Percentiles rank a stretch among this genome's conserved stretches.
These are phyloP conservation scores for Adenanthera pavonina DNA, from an alignment of 306 rosid species.

Conservation along the genomic window DNA sequence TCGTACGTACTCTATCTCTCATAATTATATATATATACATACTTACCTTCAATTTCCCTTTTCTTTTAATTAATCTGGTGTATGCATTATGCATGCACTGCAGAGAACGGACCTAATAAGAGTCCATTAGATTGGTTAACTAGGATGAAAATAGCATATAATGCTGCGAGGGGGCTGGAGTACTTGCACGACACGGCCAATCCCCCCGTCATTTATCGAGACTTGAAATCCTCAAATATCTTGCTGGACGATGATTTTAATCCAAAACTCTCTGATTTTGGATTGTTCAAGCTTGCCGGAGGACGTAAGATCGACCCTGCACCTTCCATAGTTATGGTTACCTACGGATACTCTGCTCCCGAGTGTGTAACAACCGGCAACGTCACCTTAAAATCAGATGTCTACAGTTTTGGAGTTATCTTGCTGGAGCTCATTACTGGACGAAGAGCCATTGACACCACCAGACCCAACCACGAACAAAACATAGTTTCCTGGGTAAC, in stretches of 20 bases:
- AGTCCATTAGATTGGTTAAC: slow-evolving; percentile 71
- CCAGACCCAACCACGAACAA: slow-evolving; percentile 71
- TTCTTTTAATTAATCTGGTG: too few relatives aligned
- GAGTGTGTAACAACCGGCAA: slow-evolving; percentile 73
- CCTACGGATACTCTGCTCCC: slow-evolving; percentile 89
- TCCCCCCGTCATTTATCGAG: slow-evolving; percentile 77
- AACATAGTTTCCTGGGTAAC: slow-evolving; percentile 90
- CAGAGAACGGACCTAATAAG: slow-evolving; percentile 51
- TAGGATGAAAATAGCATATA: slow-evolving; percentile 75
- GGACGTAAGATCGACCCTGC: slow-evolving; percentile 56
- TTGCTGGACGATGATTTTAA: slow-evolving; percentile 64
- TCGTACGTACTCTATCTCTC: slow-evolving; percentile 53
- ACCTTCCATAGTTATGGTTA: slow-evolving; percentile 80
- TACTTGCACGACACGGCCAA: slow-evolving; percentile 83
- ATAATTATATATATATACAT: too few relatives aligned
- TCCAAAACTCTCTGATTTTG: slow-evolving; percentile 85
- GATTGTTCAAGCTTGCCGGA: slow-evolving; percentile 64
- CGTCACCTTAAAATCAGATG: slow-evolving; percentile 81
- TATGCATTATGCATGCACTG: neutral
- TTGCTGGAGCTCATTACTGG: slow-evolving; percentile 88
- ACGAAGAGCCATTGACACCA: slow-evolving; percentile 77
- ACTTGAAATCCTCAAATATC: slow-evolving; percentile 75
- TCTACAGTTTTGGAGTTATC: slow-evolving; percentile 84
- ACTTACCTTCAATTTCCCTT: too few relatives aligned
- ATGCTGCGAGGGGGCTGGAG: slow-evolving; percentile 75